A percentile compares a stretch with the other conserved stretches of the same genome.
phyloP scores from a whole-genome alignment of 306 rosid species.

The Cucurbita ficifolia region DNA sequence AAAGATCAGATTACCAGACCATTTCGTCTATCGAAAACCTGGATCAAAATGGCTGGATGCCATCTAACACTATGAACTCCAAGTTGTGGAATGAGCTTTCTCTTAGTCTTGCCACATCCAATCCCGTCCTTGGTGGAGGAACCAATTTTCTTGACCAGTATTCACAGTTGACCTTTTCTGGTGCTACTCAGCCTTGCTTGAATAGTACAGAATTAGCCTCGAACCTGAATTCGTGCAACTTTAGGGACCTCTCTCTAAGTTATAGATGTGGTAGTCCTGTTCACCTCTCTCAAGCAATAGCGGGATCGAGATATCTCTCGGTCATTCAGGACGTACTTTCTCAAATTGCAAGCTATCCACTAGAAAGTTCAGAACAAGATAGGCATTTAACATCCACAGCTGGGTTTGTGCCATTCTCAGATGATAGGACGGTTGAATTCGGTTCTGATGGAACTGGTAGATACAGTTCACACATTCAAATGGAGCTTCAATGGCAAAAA shows the following conservation, averaged over 20 bases:
- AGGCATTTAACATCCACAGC: slow-evolving; percentile 10
- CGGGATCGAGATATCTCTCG: slow-evolving; percentile 56
- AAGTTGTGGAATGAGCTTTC: slow-evolving; percentile 49
- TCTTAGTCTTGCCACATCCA: slow-evolving; percentile 48
- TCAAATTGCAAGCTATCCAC: slow-evolving; percentile 51
- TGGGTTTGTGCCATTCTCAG: slow-evolving; percentile 1
- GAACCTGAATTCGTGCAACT: slow-evolving; percentile 7
- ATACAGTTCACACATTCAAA: slow-evolving; percentile 15
- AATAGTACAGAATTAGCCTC: slow-evolving; percentile 26
- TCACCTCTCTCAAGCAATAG: slow-evolving; percentile 28
- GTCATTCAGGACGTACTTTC: slow-evolving; percentile 65
- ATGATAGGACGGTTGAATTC: background rate
- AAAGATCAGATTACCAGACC: slow-evolving; percentile 11
- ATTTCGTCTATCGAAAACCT: slow-evolving; percentile 24
- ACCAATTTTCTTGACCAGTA: slow-evolving; percentile 27
- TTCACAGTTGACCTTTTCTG: slow-evolving; percentile 33
- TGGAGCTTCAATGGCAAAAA: slow-evolving; percentile 20
- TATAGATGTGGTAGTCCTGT: slow-evolving; percentile 4
- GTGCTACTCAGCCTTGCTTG: slow-evolving; percentile 18
- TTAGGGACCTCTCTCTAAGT: background rate
- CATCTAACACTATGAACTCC: slow-evolving; percentile 28
- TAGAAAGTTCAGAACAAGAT: slow-evolving; percentile 31
- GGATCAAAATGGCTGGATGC: slow-evolving; percentile 37
- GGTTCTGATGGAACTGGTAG: slow-evolving; percentile 13
- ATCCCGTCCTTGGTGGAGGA: slow-evolving; percentile 9